Base-by-base conservation (phyloP, 306 rosid species). In the Amphicarpaea edgeworthii region DNA sequence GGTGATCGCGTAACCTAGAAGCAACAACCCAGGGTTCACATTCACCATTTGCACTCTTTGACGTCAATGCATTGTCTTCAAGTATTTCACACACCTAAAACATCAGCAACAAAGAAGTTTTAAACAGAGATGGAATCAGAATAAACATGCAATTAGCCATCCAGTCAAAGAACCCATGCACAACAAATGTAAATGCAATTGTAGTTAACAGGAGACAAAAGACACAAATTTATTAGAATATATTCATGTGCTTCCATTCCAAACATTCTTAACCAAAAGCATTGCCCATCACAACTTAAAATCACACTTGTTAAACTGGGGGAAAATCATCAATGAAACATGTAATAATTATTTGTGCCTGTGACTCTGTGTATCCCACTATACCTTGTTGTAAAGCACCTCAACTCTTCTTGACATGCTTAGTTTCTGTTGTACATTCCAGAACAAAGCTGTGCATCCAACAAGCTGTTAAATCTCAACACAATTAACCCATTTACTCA, bases 21-120 rank as follows among this genome's bases (percentile, higher is more conserved):
- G 93, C 88, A 85, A 94, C 90, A 70, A 91, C 88, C 98, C 98
- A 94, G 50, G 97, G 81, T 84, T 88, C 98, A 77, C 76, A 66
- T 85, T 86, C 90, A 28, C 86, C 84, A 58, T 84, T 83, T 41
- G 10, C 79, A 53, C 85, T 83, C 80, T 85, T 90, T 62, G 98
- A 87, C 63, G 76, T 83, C 83, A 91, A 46, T 20, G 93, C 97
- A 75, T 90, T 91, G 73, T 94, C 97, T 88, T 90, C 98, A 7
- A 94, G 98, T 81, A 88, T 81, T 81, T 91, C 97, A 71, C 98
- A 90, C 40, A 84, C 93, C 98, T 94, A 80, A 72, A 34, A 77
- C 38, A 83, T 82, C 65, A 67, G 23, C 66, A 51, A 76, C 38
- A 62, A 55, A 70, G 53, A 55, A 38, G 19, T 26, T 32, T 60